Conservation (phyloP, 2,329 filamentous ascomycete genomes). For the Fusarium zealandicum region DNA sequence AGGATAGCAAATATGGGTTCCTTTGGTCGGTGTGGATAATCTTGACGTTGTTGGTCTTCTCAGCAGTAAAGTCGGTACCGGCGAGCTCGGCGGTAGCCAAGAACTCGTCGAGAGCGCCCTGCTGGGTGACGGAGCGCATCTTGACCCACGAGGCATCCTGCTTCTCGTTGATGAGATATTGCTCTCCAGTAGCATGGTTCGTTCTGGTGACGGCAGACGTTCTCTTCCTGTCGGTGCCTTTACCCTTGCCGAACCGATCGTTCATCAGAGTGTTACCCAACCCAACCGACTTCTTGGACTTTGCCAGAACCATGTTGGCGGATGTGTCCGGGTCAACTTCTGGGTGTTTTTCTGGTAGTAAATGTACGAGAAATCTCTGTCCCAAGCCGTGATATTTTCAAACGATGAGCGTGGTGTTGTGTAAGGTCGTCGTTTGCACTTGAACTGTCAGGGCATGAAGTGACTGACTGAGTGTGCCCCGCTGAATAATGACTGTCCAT, state of each 20-base stretch:
- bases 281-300: conserved; percentile 94
- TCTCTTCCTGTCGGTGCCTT: conserved; percentile 82
- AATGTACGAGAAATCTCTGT: conserved; percentile 22
- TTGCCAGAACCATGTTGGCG: conserved; percentile 69
- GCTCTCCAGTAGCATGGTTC: conserved; percentile 81
- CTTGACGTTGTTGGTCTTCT: conserved; percentile 99
- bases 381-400: conserved; percentile 18
- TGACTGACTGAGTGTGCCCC: conserved; percentile 33
- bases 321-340: conserved; percentile 7
- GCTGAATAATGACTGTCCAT: conserved; percentile 53
- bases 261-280: conserved; percentile 99
- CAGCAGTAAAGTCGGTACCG: conserved; percentile 97
- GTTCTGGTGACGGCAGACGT: conserved; percentile 67
- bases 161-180: conserved; percentile 89
- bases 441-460: conserved; percentile 27
- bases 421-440: conserved; percentile 26
- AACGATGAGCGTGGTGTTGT: conserved; percentile 22
- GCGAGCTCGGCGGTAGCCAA: conserved; percentile 93
- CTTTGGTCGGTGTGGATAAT: conserved; percentile 97
- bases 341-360: conserved; percentile 1
- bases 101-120: conserved; percentile 96
- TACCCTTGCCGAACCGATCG: conserved; percentile 94
- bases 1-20: conserved; percentile 91
- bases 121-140: conserved; percentile 98
- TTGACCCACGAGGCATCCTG: conserved; percentile 97